Evolutionary conservation across 352 stramenopile genomes (phyloP).

Genomic region (Phytophthora litchii): DNA sequence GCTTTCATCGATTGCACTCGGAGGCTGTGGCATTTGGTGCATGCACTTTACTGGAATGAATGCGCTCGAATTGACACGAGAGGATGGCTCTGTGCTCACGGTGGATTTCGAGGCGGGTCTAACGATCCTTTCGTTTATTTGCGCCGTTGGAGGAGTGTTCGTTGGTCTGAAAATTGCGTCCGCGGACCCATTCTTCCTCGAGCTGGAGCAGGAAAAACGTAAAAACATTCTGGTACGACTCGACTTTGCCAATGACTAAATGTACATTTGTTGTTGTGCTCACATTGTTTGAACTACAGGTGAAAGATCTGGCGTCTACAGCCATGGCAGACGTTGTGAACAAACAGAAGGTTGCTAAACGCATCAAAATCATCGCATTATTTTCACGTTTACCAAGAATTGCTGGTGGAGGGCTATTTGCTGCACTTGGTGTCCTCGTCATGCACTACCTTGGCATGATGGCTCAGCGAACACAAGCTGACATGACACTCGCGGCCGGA

Average conservation of each 20-base stretch:
- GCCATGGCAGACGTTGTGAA: constrained; percentile 56
- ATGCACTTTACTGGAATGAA: constrained; percentile 84
- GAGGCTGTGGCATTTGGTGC: constrained; percentile 69
- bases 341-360: constrained; percentile 45
- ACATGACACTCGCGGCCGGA: constrained; percentile 46
- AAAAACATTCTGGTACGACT: constrained; percentile 44
- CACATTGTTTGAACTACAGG: constrained; percentile 10
- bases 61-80: constrained; percentile 41
- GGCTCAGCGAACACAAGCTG: constrained; percentile 50
- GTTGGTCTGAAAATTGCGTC: constrained; percentile 61
- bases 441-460: constrained; percentile 86
- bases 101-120: constrained; percentile 63
- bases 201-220: constrained; percentile 56
- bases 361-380: constrained; percentile 64
- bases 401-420: constrained; percentile 50
- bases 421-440: constrained; percentile 62
- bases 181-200: constrained; percentile 66
- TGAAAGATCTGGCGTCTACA: constrained; percentile 49
- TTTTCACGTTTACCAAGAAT: constrained; percentile 67
- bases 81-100: constrained; percentile 39
- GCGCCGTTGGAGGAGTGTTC: constrained; percentile 57
- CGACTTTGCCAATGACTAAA: neutral
- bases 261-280: constrained; percentile 5
- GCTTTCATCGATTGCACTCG: constrained; percentile 47
- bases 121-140: constrained; percentile 65